phyloP scores from a whole-genome alignment of 1,284 basidiomycete genomes.

The Hypsizygus ulmarius region DNA sequence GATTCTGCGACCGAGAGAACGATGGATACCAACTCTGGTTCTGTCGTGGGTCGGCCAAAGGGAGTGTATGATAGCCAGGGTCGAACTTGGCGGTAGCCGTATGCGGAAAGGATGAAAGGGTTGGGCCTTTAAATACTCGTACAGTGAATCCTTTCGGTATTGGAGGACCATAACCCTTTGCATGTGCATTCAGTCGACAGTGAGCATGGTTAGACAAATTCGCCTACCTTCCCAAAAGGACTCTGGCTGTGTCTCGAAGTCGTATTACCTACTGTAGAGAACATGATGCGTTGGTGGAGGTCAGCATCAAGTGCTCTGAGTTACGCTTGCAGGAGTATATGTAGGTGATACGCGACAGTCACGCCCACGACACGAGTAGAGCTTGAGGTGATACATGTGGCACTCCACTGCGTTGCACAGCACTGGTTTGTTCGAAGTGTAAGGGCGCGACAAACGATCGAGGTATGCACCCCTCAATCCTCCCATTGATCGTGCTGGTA shows the following conservation, averaged over 20 bases:
- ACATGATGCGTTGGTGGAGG: conserved; percentile 27
- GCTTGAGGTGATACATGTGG: conserved; percentile 39
- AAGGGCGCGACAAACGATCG: conserved; percentile 18
- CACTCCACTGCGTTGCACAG: conserved; percentile 23
- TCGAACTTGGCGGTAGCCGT: conserved; percentile 41
- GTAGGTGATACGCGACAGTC: conserved; percentile 24
- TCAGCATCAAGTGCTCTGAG: conserved; percentile 27
- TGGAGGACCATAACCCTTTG: conserved; percentile 26
- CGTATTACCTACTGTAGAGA: conserved; percentile 30
- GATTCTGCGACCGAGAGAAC: conserved; percentile 18
- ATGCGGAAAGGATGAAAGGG: conserved; percentile 36
- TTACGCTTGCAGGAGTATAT: conserved; percentile 23
- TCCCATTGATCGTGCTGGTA: conserved; percentile 3
- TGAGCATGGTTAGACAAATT: not conserved
- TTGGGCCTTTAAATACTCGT: conserved; percentile 49
- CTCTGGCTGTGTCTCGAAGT: conserved; percentile 19
- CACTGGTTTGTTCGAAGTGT: conserved; percentile 16
- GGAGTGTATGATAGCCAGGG: conserved; percentile 35
- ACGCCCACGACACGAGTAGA: conserved; percentile 37
- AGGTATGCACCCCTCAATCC: conserved; percentile 4
- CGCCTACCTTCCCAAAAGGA: conserved; percentile 21
- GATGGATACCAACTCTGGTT: conserved; percentile 30
- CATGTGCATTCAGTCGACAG: conserved; percentile 8
- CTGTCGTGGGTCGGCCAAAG: conserved; percentile 26
- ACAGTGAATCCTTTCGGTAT: conserved; percentile 47